These are phyloP conservation scores for Phylloporus sp. DNA, from an alignment of 768 basidiomycete genomes.

Conservation along the genomic window DNA sequence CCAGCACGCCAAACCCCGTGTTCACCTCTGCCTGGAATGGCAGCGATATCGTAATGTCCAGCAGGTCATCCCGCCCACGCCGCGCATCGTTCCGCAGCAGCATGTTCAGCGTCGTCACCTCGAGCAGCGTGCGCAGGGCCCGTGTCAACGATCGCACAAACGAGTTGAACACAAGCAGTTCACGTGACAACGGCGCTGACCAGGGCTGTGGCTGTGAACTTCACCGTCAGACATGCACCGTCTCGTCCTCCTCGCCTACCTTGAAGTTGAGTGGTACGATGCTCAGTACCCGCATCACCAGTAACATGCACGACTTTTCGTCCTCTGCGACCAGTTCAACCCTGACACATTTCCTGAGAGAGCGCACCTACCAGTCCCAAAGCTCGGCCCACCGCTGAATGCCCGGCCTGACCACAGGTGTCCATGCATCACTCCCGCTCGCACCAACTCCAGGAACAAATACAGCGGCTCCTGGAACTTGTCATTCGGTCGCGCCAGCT, in stretches of 20 bases:
- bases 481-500: conserved; percentile 81
- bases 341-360: conserved; percentile 27
- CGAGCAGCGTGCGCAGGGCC: conserved; percentile 83
- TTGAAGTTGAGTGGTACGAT: conserved; percentile 95
- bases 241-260: conserved; percentile 38
- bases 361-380: conserved; percentile 70
- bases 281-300: conserved; percentile 95
- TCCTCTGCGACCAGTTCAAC: conserved; percentile 57
- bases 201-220: conserved; percentile 72
- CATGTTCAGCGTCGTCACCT: conserved; percentile 91
- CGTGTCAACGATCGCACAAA: conserved; percentile 91
- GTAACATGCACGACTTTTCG: conserved; percentile 89
- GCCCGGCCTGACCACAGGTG: conserved; percentile 84
- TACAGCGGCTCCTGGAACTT: conserved; percentile 98
- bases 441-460: conserved; percentile 89
- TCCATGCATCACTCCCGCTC: conserved; percentile 96
- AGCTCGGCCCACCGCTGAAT: conserved; percentile 93
- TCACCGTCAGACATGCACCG: conserved; percentile 7
- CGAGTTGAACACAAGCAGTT: conserved; percentile 96
- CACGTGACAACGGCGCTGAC: conserved; percentile 95
- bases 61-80: conserved; percentile 80
- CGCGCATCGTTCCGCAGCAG: conserved; percentile 85
- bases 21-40: conserved; percentile 97
- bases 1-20: conserved; percentile 96
- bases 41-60: conserved; percentile 88